These are phyloP conservation scores for Bertia moriformis DNA, from an alignment of 2,329 filamentous ascomycete genomes.

Conservation along the genomic window DNA sequence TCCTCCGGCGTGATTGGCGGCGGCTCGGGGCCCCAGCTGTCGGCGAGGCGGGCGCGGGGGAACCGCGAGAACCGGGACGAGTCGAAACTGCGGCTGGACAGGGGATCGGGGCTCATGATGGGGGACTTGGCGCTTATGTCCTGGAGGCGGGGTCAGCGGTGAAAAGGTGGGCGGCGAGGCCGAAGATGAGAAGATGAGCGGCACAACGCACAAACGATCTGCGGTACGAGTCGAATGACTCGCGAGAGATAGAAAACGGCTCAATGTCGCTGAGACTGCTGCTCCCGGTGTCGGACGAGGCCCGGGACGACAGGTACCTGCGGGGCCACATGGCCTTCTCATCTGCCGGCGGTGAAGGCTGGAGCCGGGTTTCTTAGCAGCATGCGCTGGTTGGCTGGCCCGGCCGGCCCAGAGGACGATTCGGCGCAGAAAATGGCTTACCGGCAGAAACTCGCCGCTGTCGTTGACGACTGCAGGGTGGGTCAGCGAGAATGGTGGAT, in stretches of 20 bases:
- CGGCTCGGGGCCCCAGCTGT: no score
- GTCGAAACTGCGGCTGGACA: conserved; percentile 68
- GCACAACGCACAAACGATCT: conserved; percentile 77
- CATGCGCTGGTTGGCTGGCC: conserved; percentile 3
- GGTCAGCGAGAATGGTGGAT: neutral
- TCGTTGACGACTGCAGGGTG: conserved; percentile 69
- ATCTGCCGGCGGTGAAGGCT: conserved; percentile 83
- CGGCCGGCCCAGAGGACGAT: no score
- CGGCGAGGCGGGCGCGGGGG: no score
- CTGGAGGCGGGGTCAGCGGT: conserved; percentile 26
- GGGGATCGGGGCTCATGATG: conserved; percentile 40
- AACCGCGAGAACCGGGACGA: conserved; percentile 56
- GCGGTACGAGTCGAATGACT: conserved; percentile 93
- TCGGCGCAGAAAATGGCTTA: conserved; percentile 32
- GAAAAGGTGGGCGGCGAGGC: conserved; percentile 1
- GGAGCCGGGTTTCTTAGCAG: conserved; percentile 5
- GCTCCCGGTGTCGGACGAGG: conserved; percentile 34
- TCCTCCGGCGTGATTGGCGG: no score
- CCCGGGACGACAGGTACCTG: conserved; percentile 35
- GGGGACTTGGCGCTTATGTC: conserved; percentile 84
- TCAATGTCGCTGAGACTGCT: conserved; percentile 69
- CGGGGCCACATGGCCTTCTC: conserved; percentile 67
- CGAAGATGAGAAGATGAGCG: conserved; percentile 1
- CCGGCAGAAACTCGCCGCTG: conserved; percentile 84
- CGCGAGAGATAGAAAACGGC: conserved; percentile 85